Evolutionary conservation across 768 basidiomycete genomes (phyloP), one percentile per base, ranked within the genome.

Genomic region (Suillus subluteus): DNA sequence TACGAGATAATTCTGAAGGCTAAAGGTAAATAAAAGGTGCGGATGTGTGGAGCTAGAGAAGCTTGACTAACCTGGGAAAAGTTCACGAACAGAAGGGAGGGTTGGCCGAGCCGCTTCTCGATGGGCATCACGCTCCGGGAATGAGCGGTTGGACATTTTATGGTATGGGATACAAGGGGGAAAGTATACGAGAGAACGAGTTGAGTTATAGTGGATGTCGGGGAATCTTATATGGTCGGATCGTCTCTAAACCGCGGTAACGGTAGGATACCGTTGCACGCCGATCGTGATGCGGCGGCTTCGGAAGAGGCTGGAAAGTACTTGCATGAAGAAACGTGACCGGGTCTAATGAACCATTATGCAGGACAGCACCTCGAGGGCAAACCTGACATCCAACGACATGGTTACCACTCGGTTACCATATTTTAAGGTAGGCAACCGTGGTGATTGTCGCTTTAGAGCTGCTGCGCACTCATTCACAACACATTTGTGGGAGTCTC

Each of bases 11-110:
- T 71, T 88, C 87, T 73, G 54, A 61, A 23, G 11, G 58, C 69
- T 46, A 69, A 43, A 58, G 64, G 58, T 61, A 50, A 62, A 43
- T 61, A 50, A 58, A 43, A 46, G 16, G n/a, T 30, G 16, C 55
- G 32, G 13, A 44, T 58, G 48, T 43, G 63, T 35, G 43, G 62
- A 30, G 59, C 59, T 43, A 21, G 11, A 61, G 44, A 50, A 44
- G 11, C 3, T n/a, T 59, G 61, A 62, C 69, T 70, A 65, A 88
- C 91, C 85, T 82, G 84, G 79, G 73, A 91, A 88, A 66, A 91
- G 78, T 75, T 89, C 88, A 61, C 88, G 87, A 64, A 92, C 91
- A 58, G 89, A 84, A 48, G 91, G 91, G 66, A 92, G 87, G 18
- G 86, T 89, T 63, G 88, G 88, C 54, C 89, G 85, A 37, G 62